Percentiles rank a stretch among this genome's conserved stretches.
Evolutionary conservation across 164 flowering plant genomes (phyloP).

Genomic region (Santalum album): DNA sequence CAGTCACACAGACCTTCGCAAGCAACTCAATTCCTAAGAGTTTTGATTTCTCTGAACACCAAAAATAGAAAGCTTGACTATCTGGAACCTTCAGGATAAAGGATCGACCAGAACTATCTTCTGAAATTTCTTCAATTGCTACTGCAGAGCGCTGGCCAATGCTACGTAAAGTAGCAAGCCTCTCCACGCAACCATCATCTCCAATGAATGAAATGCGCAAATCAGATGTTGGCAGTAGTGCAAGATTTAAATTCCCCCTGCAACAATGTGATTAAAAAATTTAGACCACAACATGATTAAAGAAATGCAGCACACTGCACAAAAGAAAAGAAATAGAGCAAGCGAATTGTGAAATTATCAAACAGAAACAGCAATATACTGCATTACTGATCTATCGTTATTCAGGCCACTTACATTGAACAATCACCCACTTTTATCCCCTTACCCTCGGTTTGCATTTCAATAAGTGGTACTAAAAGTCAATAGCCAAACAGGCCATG

Average conservation of each 20-base stretch:
- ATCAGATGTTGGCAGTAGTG: slow-evolving; percentile 78
- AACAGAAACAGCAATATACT: too few species aligned
- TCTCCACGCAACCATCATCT: slow-evolving; percentile 69
- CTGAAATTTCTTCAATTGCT: slow-evolving; percentile 49
- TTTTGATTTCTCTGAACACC: slow-evolving; percentile 89
- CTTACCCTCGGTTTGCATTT: too few species aligned
- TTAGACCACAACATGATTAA: not conserved
- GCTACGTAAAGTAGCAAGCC: slow-evolving; percentile 44
- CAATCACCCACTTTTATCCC: too few species aligned
- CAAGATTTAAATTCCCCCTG: slow-evolving; percentile 82
- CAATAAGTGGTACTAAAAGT: too few species aligned
- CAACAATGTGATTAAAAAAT: slow-evolving; percentile 1
- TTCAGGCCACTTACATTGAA: too few species aligned
- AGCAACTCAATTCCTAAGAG: slow-evolving; percentile 67
- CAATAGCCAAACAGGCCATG: too few species aligned
- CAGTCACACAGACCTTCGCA: slow-evolving; percentile 40
- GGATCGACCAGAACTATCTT: slow-evolving; percentile 76
- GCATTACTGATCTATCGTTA: too few species aligned
- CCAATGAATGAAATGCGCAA: slow-evolving; percentile 72
- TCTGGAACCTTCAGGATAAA: slow-evolving; percentile 46
- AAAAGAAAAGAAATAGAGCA: not conserved
- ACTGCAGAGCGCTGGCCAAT: slow-evolving; percentile 30
- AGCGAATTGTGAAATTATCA: too few species aligned
- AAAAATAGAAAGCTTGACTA: slow-evolving; percentile 42
- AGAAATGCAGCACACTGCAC: not conserved